Conservation (phyloP, 495 filamentous ascomycete genomes). For the Xylaria bambusicola region DNA sequence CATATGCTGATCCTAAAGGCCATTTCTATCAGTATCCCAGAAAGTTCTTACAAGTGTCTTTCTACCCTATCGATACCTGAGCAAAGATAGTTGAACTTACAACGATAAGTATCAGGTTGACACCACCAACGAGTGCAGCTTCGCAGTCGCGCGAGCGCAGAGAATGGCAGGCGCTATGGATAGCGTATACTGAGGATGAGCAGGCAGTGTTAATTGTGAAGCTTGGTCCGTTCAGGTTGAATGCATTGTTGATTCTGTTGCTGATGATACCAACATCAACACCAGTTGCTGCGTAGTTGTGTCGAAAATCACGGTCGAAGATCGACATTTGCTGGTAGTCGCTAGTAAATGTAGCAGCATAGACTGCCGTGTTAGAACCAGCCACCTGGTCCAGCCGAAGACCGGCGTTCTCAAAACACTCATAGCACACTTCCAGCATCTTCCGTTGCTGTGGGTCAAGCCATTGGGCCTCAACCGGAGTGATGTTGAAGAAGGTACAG, state of each 20-base stretch:
- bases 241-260: constrained; percentile 54
- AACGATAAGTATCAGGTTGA: constrained; percentile 39
- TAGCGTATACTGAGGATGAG: constrained; percentile 51
- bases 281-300: constrained; percentile 50
- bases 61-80: no score
- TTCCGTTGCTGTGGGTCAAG: constrained; percentile 41
- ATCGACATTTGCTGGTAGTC: constrained; percentile 47
- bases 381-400: constrained; percentile 40
- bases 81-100: no score
- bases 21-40: no score
- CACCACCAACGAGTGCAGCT: constrained; percentile 38
- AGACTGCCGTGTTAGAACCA: constrained; percentile 54
- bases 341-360: constrained; percentile 48
- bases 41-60: no score
- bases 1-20: constrained; percentile 42
- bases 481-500: constrained; percentile 42
- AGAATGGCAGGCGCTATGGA: constrained; percentile 46
- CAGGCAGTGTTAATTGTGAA: constrained; percentile 59
- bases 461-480: constrained; percentile 35
- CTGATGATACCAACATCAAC: constrained; percentile 46
- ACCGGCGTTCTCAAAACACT: constrained; percentile 48
- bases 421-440: constrained; percentile 42
- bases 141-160: constrained; percentile 37
- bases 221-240: constrained; percentile 52
- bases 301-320: constrained; percentile 39